Evolutionary conservation across 2,329 filamentous ascomycete genomes (phyloP), one percentile per base, ranked within the genome.

Genomic region (Akanthomyces lecanii): DNA sequence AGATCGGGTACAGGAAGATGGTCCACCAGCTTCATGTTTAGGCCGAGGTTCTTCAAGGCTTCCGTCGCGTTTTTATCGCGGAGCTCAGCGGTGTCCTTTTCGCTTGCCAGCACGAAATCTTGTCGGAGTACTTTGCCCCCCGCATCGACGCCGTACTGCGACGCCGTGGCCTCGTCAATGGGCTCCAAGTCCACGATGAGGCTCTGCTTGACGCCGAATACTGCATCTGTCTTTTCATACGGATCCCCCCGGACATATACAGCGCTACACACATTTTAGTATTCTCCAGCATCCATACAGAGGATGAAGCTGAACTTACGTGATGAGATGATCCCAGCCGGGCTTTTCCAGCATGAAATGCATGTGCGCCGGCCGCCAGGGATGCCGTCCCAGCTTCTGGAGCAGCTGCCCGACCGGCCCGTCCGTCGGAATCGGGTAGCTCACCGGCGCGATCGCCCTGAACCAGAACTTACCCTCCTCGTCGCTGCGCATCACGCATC

Each of bases 281-380:
- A 10, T 8, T 47, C 3, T 10, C 11, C 8, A 42, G 4, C 10
- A 18, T n/a, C 6, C 44, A 12, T 53, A 5, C 16, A 14, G 12
- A 21, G 12, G 16, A 28, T 6, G 25, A 40, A 55, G 14, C 12
- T 6, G 18, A 11, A 86, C 87, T 66, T 79, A 93, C 90, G 91
- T 96, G 71, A 95, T 89, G 69, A 96, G 76, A 72, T 89, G 85
- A 78, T 96, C 91, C 77, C 85, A 92, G 0, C 90, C 89, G 40
- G 81, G 75, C 79, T 91, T 92, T 72, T 88, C 85, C 76, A 96
- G 92, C 90, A 96, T 95, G 70, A 95, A 95, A 74, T 95, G 91
- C 81, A 94, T 84, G 74, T 95, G 91, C 23, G 87, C 85, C 1
- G 91, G 91, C 59, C 91, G 78, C 78, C 86, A 93, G 62, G 86